Evolutionary conservation across 2,329 filamentous ascomycete genomes (phyloP).

Genomic region (Phyllosticta citribraziliensis): DNA sequence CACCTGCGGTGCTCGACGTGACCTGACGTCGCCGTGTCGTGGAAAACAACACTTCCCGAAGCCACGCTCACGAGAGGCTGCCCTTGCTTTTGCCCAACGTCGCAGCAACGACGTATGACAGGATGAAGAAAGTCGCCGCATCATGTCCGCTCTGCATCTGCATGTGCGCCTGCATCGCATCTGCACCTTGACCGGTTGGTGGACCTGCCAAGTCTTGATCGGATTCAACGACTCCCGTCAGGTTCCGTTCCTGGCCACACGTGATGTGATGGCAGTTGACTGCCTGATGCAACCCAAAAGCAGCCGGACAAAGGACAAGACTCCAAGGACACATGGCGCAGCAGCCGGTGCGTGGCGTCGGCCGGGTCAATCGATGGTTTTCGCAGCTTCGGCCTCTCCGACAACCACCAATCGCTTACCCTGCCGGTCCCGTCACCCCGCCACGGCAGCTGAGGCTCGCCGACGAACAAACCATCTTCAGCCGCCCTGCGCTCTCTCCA

Average conservation of each 20-base stretch:
- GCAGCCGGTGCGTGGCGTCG: not conserved
- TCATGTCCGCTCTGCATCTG: not conserved
- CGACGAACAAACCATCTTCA: constrained; percentile 42
- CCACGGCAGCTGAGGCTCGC: constrained; percentile 25
- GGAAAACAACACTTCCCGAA: not conserved
- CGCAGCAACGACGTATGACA: not conserved
- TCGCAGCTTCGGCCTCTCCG: not conserved
- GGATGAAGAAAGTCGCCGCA: not conserved
- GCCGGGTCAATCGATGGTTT: not conserved
- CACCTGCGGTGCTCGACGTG: too few species aligned
- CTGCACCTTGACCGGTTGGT: not conserved
- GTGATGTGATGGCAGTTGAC: not conserved
- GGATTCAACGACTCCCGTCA: not conserved
- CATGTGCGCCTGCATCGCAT: not conserved
- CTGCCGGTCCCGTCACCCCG: constrained; percentile 13
- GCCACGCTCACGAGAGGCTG: not conserved
- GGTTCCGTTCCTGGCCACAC: not conserved
- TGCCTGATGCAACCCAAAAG: not conserved
- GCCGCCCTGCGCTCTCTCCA: constrained; percentile 47
- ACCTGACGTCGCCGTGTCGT: not conserved
- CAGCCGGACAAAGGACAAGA: not conserved
- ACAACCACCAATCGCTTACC: not conserved
- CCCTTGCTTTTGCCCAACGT: not conserved
- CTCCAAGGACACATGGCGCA: not conserved
- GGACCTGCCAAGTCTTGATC: not conserved